phyloP scores from a whole-genome alignment of 1,284 basidiomycete species.

The Leucoagaricus sp. region DNA sequence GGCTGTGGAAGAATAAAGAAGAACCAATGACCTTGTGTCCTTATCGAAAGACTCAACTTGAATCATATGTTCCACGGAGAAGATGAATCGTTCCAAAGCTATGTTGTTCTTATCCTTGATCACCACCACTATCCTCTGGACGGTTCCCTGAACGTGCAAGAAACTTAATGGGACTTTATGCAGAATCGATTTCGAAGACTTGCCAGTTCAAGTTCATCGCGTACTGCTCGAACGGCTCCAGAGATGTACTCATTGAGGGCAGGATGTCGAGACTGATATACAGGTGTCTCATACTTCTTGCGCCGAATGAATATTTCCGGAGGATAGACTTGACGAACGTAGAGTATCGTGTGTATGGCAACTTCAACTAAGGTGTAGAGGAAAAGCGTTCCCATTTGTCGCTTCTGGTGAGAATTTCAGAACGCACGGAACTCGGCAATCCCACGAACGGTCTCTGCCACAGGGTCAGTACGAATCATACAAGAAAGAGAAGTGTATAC shows the following conservation, averaged over 20 bases:
- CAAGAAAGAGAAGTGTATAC: conserved; percentile 26
- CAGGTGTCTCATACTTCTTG: conserved; percentile 87
- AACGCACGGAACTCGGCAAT: conserved; percentile 67
- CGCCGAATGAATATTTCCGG: conserved; percentile 83
- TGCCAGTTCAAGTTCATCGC: conserved; percentile 74
- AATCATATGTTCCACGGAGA: conserved; percentile 73
- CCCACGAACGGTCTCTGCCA: conserved; percentile 57
- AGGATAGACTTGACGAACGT: conserved; percentile 89
- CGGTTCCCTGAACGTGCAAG: conserved; percentile 51
- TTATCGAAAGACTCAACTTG: conserved; percentile 66
- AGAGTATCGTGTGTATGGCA: conserved; percentile 89
- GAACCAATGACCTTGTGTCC: conserved; percentile 54
- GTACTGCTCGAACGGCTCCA: conserved; percentile 73
- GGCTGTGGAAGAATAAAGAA: conserved; percentile 1
- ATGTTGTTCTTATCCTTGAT: conserved; percentile 79
- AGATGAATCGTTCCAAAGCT: conserved; percentile 80
- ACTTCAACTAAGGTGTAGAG: conserved; percentile 74
- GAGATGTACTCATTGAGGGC: conserved; percentile 87
- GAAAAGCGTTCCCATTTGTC: background rate
- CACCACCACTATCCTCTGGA: conserved; percentile 76
- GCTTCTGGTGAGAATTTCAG: background rate
- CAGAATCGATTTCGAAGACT: conserved; percentile 19
- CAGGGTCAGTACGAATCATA: background rate
- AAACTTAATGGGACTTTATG: background rate
- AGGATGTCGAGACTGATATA: conserved; percentile 91